phyloP scores from a whole-genome alignment of 768 basidiomycete genomes.

The Trametes villosa region DNA sequence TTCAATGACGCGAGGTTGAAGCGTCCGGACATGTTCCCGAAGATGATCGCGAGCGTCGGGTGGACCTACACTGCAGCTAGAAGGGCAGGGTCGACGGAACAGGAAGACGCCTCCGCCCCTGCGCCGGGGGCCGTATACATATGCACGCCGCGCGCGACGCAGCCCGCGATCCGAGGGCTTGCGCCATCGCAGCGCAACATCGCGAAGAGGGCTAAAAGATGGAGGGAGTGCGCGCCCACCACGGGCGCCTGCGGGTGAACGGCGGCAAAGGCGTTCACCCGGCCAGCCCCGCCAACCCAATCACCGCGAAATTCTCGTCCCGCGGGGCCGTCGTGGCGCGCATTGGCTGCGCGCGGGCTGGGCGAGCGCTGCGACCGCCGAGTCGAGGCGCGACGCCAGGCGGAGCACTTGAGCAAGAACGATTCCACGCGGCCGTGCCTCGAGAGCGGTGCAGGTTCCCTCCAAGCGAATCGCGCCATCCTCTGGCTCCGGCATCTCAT shows the following conservation, averaged over 20 bases:
- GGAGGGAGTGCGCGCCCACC: too few species aligned
- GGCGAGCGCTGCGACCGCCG: background rate
- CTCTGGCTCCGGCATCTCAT: background rate
- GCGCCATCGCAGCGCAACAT: slow-evolving; percentile 10
- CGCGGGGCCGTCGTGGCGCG: background rate
- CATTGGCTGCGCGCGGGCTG: background rate
- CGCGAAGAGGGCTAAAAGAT: slow-evolving; percentile 1
- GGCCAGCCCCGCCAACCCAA: too few species aligned
- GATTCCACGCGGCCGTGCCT: background rate
- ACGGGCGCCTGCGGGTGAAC: too few species aligned
- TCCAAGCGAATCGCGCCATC: slow-evolving; percentile 3
- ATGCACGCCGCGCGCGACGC: background rate
- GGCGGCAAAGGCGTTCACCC: too few species aligned
- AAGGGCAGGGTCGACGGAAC: background rate
- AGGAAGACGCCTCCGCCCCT: background rate
- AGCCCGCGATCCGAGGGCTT: too few species aligned
- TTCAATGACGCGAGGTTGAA: background rate
- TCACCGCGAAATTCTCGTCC: too few species aligned
- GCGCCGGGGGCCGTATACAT: background rate
- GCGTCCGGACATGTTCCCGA: background rate
- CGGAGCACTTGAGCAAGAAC: background rate
- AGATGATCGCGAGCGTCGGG: background rate
- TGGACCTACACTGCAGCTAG: background rate
- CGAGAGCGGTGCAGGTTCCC: background rate
- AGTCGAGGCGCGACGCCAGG: background rate